Conservation (phyloP, 2,329 filamentous ascomycete species). For the Fusarium abutilonis region DNA sequence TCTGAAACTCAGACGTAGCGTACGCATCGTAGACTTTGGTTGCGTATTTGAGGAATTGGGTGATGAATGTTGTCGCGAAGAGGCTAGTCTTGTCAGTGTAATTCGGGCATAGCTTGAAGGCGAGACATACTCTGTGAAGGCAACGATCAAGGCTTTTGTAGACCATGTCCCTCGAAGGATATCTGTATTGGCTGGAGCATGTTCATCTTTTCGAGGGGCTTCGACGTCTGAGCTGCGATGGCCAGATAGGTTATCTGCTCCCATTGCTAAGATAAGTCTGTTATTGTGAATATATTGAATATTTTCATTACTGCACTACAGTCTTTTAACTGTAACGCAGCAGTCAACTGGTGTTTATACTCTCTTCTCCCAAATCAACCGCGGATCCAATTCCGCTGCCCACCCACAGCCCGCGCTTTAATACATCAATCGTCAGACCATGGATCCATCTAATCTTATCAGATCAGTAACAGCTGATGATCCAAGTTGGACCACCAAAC, state of each 20-base stretch:
- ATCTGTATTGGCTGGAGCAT: constrained; percentile 23
- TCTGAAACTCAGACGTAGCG: constrained; percentile 53
- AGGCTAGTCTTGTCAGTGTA: constrained; percentile 31
- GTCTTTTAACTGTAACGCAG: not conserved
- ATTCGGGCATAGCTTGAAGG: not conserved
- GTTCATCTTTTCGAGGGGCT: constrained; percentile 4
- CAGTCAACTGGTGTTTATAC: constrained; percentile 7
- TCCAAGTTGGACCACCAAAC: not conserved
- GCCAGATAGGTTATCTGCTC: constrained; percentile 17
- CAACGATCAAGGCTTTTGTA: constrained; percentile 38
- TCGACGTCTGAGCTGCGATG: constrained; percentile 34
- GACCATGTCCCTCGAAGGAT: constrained; percentile 44
- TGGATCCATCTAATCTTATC: constrained; percentile 43
- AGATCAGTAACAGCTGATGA: constrained; percentile 27
- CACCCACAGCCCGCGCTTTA: constrained; percentile 19
- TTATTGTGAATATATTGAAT: not conserved
- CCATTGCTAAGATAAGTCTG: constrained; percentile 14
- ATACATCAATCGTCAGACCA: constrained; percentile 1
- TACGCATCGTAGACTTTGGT: constrained; percentile 48
- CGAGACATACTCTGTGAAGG: constrained; percentile 36
- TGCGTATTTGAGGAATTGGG: constrained; percentile 47
- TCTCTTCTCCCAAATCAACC: not conserved
- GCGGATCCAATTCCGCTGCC: constrained; percentile 28
- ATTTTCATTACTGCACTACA: too few relatives aligned
- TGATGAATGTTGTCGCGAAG: constrained; percentile 47